A percentile compares a stretch with the other conserved stretches of the same genome.
Conservation (phyloP, 108 stramenopile genomes). For the Schizochytrium sp. region DNA sequence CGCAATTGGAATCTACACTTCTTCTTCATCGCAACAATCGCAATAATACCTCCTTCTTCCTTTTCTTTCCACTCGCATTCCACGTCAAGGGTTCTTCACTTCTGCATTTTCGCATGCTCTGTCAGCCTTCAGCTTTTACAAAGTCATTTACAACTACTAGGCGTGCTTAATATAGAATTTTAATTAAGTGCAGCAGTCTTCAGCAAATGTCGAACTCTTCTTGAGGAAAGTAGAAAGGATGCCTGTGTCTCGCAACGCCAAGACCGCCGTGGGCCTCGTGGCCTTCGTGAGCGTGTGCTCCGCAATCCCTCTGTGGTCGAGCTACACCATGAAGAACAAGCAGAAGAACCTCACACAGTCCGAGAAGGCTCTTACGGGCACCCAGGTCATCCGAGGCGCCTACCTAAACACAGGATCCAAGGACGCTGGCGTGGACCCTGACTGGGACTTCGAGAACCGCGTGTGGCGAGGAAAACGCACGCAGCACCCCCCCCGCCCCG, state of each 20-base stretch:
- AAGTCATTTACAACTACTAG: no score
- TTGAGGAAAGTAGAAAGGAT: not conserved
- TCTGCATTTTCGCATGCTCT: no score
- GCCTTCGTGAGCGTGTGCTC: slow-evolving; percentile 10
- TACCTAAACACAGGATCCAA: slow-evolving; percentile 61
- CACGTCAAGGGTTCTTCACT: no score
- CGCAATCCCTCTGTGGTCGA: not conserved
- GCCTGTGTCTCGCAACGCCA: not conserved
- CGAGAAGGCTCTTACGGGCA: slow-evolving; percentile 55
- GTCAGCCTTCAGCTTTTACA: no score
- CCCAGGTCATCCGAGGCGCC: slow-evolving; percentile 58
- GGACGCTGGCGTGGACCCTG: slow-evolving; percentile 61
- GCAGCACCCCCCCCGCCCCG: slow-evolving; percentile 28
- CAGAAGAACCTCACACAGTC: slow-evolving; percentile 41
- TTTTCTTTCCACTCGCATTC: no score
- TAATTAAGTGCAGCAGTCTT: no score
- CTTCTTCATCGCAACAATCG: no score
- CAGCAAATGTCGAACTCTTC: no score
- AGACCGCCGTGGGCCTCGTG: slow-evolving; percentile 7
- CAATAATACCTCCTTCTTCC: no score
- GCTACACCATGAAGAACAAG: not conserved
- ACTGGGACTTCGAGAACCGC: slow-evolving; percentile 56
- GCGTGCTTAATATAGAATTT: no score
- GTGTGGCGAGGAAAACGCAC: slow-evolving; percentile 26
- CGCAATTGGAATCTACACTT: no score